These are phyloP conservation scores for Galerina sulciceps DNA, from an alignment of 768 basidiomycete species.

Conservation along the genomic window DNA sequence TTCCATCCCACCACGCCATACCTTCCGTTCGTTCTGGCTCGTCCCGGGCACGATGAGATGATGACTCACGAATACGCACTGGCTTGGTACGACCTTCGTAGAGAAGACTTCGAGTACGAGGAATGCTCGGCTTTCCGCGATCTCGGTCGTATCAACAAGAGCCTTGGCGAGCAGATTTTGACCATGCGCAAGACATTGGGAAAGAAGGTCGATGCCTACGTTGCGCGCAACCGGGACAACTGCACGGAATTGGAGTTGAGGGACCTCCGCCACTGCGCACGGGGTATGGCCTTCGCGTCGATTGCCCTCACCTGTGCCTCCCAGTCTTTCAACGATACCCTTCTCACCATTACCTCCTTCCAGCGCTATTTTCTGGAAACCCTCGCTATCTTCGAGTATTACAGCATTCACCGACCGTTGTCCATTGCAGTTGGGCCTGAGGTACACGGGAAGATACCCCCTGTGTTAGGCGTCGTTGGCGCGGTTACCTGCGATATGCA, in stretches of 20 bases:
- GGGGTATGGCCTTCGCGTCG: neutral
- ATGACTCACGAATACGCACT: neutral
- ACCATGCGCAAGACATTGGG: neutral
- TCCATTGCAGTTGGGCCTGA: too few species aligned
- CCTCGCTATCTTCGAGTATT: neutral
- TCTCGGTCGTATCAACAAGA: neutral
- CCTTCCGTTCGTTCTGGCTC: neutral
- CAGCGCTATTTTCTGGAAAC: neutral
- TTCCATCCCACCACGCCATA: slow-evolving; percentile 1
- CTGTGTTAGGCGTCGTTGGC: too few species aligned
- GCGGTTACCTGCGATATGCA: too few species aligned
- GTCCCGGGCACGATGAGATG: neutral
- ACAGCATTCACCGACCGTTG: too few species aligned
- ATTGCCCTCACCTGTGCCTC: neutral
- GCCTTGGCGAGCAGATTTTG: neutral
- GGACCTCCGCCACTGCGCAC: neutral
- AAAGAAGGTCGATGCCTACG: neutral
- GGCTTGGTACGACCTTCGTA: slow-evolving; percentile 1
- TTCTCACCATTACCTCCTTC: neutral
- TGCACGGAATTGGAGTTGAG: neutral
- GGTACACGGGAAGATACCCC: too few species aligned
- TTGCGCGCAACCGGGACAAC: neutral
- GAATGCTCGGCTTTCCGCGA: neutral
- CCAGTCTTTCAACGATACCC: neutral
- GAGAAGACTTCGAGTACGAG: neutral